A percentile compares a stretch with the other conserved stretches of the same genome.
Evolutionary conservation across 2,329 filamentous ascomycete genomes (phyloP).

Genomic region (Colletotrichum lupini): DNA sequence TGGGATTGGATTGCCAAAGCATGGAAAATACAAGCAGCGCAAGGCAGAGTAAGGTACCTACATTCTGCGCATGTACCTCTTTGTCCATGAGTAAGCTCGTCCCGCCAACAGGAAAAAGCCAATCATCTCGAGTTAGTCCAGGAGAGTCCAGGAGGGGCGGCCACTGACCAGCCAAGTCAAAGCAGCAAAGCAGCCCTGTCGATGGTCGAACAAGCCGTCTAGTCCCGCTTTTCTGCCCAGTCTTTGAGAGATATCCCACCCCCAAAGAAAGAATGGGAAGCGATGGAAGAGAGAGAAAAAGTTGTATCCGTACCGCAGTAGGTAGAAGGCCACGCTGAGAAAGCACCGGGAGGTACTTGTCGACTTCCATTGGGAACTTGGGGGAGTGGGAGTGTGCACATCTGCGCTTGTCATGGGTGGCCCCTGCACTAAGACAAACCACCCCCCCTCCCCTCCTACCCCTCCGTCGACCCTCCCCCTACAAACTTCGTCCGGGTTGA

Average conservation of each 20-base stretch:
- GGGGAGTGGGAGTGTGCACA: slow-evolving; percentile 21
- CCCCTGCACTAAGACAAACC: slow-evolving; percentile 32
- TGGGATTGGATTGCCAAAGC: slow-evolving; percentile 14
- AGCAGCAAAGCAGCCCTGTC: slow-evolving; percentile 26
- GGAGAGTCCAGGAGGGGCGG: not conserved
- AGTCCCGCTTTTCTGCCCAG: slow-evolving; percentile 28
- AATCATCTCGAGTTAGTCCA: slow-evolving; percentile 6
- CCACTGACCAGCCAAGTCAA: slow-evolving; percentile 2
- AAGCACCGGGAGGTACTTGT: slow-evolving; percentile 5
- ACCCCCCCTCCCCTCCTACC: slow-evolving; percentile 32
- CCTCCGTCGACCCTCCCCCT: slow-evolving; percentile 35
- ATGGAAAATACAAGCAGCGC: slow-evolving; percentile 7
- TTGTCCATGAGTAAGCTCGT: slow-evolving; percentile 33
- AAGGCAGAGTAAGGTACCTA: not conserved
- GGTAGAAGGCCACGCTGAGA: not conserved
- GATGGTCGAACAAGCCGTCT: not conserved
- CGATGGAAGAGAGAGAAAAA: not conserved
- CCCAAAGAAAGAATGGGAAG: not conserved
- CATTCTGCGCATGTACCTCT: not conserved
- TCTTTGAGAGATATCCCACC: slow-evolving; percentile 2
- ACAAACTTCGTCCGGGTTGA: slow-evolving; percentile 36
- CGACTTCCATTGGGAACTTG: not conserved
- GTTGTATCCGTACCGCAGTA: not conserved
- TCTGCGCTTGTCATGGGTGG: slow-evolving; percentile 25
- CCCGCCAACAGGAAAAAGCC: slow-evolving; percentile 23